These are phyloP conservation scores for Eucalyptus melliodora DNA, from an alignment of 345 rosid genomes.

Conservation along the genomic window DNA sequence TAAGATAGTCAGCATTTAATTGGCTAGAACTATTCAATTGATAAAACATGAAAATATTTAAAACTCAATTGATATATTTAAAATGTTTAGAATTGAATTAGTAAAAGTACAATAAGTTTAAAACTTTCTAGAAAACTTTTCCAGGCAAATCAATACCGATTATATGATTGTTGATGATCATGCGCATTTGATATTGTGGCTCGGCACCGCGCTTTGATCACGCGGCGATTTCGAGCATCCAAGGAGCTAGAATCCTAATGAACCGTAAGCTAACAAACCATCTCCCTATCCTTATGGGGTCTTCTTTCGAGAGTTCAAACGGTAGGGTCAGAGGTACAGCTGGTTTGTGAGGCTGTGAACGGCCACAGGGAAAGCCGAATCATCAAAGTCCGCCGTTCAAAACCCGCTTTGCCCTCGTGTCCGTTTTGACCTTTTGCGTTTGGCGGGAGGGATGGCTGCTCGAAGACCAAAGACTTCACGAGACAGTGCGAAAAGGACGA, in stretches of 20 bases:
- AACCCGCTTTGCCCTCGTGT: not conserved
- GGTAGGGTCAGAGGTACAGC: not conserved
- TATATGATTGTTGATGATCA: not conserved
- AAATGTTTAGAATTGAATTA: too few species aligned
- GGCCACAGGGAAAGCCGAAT: not conserved
- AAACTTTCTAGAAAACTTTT: too few species aligned
- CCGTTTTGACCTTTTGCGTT: not conserved
- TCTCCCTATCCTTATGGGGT: not conserved
- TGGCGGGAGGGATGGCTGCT: not conserved
- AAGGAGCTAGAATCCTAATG: not conserved
- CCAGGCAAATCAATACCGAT: not conserved
- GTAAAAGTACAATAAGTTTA: accelerated
- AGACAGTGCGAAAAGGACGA: not conserved
- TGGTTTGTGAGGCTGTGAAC: not conserved
- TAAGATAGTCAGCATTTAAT: accelerated
- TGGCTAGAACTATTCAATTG: not conserved
- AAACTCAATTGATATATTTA: not conserved
- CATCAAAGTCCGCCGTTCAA: not conserved
- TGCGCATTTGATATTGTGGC: not conserved
- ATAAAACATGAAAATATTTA: too few species aligned
- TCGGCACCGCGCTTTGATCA: not conserved
- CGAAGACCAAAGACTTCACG: not conserved
- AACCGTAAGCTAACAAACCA: not conserved
- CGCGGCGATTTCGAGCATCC: not conserved
- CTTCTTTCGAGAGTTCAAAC: not conserved